A percentile compares a stretch with the other conserved stretches of the same genome.
Conservation (phyloP, 768 basidiomycete genomes). For the Suillus decipiens region DNA sequence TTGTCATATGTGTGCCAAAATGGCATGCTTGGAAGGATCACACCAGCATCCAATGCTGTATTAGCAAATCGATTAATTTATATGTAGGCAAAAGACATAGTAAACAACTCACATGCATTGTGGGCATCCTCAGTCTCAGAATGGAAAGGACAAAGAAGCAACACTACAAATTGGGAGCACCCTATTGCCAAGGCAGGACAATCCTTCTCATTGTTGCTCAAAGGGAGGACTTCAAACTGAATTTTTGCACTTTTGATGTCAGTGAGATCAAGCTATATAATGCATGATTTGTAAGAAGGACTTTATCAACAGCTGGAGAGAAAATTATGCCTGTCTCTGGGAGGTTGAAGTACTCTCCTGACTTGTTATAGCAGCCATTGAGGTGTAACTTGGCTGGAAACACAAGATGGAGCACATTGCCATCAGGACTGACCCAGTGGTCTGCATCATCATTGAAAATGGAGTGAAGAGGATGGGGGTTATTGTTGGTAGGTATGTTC, state of each 20-base stretch:
- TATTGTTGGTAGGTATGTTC: too few relatives aligned
- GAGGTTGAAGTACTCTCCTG: too few relatives aligned
- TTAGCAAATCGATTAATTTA: background rate
- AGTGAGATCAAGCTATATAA: background rate
- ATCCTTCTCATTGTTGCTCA: background rate
- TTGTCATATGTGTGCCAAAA: background rate
- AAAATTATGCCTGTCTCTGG: background rate
- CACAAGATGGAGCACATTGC: too few relatives aligned
- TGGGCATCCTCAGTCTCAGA: background rate
- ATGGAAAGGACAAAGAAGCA: background rate
- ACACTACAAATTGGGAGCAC: background rate
- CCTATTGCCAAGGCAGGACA: background rate
- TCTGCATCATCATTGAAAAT: too few relatives aligned
- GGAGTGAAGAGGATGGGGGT: too few relatives aligned
- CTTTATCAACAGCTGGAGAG: rapidly evolving
- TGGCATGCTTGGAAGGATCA: background rate
- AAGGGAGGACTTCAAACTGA: background rate
- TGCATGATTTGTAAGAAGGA: background rate
- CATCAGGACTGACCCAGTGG: too few relatives aligned
- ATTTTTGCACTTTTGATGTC: background rate
- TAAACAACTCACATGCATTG: background rate
- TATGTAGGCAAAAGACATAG: background rate
- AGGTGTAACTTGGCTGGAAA: too few relatives aligned
- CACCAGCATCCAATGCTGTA: background rate
- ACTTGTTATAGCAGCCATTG: too few relatives aligned